These are phyloP conservation scores for Botryotinia convoluta DNA, from an alignment of 2,329 filamentous ascomycete species.

Conservation along the genomic window DNA sequence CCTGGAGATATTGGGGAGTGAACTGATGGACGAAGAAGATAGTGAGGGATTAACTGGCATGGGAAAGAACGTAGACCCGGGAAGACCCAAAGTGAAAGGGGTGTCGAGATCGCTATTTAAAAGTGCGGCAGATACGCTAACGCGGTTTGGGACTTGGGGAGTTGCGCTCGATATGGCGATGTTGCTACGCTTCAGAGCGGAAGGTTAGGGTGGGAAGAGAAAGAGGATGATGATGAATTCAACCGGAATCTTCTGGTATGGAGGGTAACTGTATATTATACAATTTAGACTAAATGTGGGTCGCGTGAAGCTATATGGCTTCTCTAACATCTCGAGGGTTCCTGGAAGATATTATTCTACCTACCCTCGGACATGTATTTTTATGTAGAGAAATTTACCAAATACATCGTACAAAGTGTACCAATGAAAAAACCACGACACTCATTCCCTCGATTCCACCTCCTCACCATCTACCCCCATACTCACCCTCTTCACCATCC, in stretches of 20 bases:
- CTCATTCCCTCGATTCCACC: not conserved
- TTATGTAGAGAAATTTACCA: not conserved
- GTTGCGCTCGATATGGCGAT: slow-evolving; percentile 29
- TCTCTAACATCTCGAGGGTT: not conserved
- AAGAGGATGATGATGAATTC: not conserved
- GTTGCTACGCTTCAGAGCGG: slow-evolving; percentile 26
- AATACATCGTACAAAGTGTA: not conserved
- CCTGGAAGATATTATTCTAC: not conserved
- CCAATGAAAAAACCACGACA: not conserved
- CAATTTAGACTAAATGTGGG: not conserved
- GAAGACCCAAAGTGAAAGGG: not conserved
- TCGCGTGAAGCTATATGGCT: not conserved
- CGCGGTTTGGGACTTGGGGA: slow-evolving; percentile 30
- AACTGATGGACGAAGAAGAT: not conserved
- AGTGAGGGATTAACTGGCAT: no score
- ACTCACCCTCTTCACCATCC: slow-evolving; percentile 60
- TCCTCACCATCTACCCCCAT: not conserved
- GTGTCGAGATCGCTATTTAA: slow-evolving; percentile 27
- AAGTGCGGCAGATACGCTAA: slow-evolving; percentile 31
- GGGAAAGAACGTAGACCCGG: not conserved
- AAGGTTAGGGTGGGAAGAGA: slow-evolving; percentile 18
- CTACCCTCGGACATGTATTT: not conserved
- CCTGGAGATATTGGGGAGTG: not conserved
- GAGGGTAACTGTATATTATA: not conserved
- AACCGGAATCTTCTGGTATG: not conserved